Conservation (phyloP, 1,284 basidiomycete species). For the Moesziomyces parantarcticus region DNA sequence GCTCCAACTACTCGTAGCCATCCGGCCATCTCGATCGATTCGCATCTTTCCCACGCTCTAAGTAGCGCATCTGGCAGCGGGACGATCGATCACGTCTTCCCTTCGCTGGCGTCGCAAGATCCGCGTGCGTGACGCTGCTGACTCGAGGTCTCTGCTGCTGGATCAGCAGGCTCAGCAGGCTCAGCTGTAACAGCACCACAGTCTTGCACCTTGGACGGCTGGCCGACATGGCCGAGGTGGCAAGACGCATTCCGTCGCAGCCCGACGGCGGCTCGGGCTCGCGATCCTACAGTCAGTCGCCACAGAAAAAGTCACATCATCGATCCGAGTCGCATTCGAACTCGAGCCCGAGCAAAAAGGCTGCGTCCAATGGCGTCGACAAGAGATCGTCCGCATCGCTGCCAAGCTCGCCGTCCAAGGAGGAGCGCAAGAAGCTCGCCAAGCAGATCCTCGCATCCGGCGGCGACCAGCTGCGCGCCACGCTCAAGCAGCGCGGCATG, state of each 20-base stretch:
- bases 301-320: slow-evolving; percentile 31
- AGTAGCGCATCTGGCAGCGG: too few relatives aligned
- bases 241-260: slow-evolving; percentile 31
- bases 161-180: not conserved
- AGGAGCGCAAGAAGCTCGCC: slow-evolving; percentile 31
- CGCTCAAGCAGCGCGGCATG: slow-evolving; percentile 62
- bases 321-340: slow-evolving; percentile 33
- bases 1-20: too few relatives aligned
- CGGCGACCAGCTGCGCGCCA: slow-evolving; percentile 27
- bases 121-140: too few relatives aligned
- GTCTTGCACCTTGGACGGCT: not conserved
- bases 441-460: slow-evolving; percentile 27
- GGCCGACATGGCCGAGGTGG: slow-evolving; percentile 41
- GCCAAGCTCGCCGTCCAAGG: slow-evolving; percentile 27
- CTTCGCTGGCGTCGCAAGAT: too few relatives aligned
- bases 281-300: slow-evolving; percentile 39
- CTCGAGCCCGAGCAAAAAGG: slow-evolving; percentile 23
- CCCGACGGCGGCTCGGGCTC: slow-evolving; percentile 25
- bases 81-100: too few relatives aligned
- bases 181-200: not conserved
- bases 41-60: too few relatives aligned
- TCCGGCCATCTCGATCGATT: too few relatives aligned
- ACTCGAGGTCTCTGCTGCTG: too few relatives aligned
- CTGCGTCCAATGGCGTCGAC: slow-evolving; percentile 13
- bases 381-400: slow-evolving; percentile 14